phyloP scores from a whole-genome alignment of 495 filamentous ascomycete genomes.

The Pyrenula massariospora region DNA sequence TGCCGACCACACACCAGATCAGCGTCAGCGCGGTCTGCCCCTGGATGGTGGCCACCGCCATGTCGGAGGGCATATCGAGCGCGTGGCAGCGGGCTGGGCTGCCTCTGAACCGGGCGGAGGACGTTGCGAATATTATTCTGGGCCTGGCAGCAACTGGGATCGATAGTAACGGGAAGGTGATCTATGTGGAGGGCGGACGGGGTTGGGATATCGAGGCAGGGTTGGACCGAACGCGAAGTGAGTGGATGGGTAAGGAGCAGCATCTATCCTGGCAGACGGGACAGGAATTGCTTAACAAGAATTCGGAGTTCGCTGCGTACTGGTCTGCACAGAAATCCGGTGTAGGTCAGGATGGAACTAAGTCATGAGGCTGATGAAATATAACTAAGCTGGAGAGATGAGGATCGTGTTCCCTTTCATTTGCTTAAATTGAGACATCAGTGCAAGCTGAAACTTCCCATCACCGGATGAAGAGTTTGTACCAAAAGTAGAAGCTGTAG shows the following conservation, averaged over 20 bases:
- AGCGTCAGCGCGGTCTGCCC: slow-evolving; percentile 43
- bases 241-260: slow-evolving; percentile 34
- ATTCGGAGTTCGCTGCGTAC: no score
- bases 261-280: no score
- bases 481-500: background rate
- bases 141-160: slow-evolving; percentile 22
- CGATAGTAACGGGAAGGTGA: slow-evolving; percentile 31
- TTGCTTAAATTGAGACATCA: no score
- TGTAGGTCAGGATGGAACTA: no score
- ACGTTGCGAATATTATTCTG: slow-evolving; percentile 31
- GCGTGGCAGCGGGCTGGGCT: slow-evolving; percentile 30
- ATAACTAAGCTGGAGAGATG: no score
- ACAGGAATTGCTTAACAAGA: no score
- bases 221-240: slow-evolving; percentile 23
- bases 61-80: slow-evolving; percentile 28
- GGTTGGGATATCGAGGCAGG: slow-evolving; percentile 39
- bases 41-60: slow-evolving; percentile 36
- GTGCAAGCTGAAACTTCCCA: no score
- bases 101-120: slow-evolving; percentile 29
- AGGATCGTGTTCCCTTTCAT: no score
- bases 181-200: slow-evolving; percentile 34
- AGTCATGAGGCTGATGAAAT: no score
- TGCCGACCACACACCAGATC: slow-evolving; percentile 26
- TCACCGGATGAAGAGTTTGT: background rate
- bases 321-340: no score